Evolutionary conservation across 768 basidiomycete genomes (phyloP).

Genomic region (Pulveroboletus sp.): DNA sequence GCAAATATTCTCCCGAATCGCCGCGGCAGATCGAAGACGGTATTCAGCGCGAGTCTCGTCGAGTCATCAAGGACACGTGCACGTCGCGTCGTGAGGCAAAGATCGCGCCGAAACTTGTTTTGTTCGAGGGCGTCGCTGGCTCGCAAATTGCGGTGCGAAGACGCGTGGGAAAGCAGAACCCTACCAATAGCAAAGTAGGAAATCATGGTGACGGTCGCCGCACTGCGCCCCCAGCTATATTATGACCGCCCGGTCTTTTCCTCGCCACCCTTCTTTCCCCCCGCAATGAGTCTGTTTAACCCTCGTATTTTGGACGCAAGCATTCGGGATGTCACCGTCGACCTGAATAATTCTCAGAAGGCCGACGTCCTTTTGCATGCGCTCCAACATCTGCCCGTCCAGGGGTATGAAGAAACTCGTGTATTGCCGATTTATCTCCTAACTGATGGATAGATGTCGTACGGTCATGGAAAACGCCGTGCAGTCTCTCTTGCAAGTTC

Average conservation of each 20-base stretch:
- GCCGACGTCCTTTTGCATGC: conserved; percentile 71
- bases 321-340: conserved; percentile 61
- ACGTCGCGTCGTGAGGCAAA: too few relatives aligned
- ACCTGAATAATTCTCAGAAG: conserved; percentile 61
- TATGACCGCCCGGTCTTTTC: background rate
- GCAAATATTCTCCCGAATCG: too few relatives aligned
- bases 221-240: conserved; percentile 10
- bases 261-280: background rate
- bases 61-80: too few relatives aligned
- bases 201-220: conserved; percentile 11
- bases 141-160: conserved; percentile 1
- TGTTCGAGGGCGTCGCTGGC: background rate
- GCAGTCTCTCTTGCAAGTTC: conserved; percentile 62
- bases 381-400: conserved; percentile 73
- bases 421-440: conserved; percentile 7
- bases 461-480: conserved; percentile 70
- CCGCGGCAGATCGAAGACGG: too few relatives aligned
- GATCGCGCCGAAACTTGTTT: too few relatives aligned
- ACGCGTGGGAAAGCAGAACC: conserved; percentile 10
- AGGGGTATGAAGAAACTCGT: conserved; percentile 44
- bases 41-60: too few relatives aligned
- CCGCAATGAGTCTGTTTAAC: conserved; percentile 62
- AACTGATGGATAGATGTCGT: conserved; percentile 38
- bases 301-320: conserved; percentile 74
- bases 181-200: conserved; percentile 7